Conservation (phyloP, 257 asterid genomes). For the Anisodus acutangulus region DNA sequence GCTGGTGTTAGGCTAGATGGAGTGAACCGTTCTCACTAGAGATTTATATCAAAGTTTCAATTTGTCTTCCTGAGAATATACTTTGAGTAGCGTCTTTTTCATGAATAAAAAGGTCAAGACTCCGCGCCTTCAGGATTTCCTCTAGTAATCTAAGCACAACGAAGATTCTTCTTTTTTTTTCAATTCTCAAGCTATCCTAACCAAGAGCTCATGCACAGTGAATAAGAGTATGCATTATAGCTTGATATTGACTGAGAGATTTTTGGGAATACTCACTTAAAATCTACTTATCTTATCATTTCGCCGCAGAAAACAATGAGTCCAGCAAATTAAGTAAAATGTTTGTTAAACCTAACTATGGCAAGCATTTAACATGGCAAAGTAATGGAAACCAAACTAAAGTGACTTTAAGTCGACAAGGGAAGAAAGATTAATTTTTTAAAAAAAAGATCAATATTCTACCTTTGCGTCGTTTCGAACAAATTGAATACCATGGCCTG, state of each 20-base stretch:
- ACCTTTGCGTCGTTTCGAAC: constrained; percentile 96
- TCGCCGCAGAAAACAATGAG: neutral
- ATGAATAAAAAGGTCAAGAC: neutral
- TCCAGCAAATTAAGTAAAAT: neutral
- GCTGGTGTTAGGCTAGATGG: neutral
- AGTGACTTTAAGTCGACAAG: neutral
- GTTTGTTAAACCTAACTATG: neutral
- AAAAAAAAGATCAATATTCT: neutral
- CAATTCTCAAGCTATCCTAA: neutral
- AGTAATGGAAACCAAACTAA: neutral
- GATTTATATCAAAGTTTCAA: neutral
- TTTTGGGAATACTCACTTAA: neutral
- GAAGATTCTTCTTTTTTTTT: neutral
- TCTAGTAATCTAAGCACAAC: neutral
- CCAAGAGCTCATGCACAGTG: neutral
- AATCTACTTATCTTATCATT: neutral
- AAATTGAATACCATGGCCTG: constrained; percentile 90
- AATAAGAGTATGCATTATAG: neutral
- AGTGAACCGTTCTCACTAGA: neutral
- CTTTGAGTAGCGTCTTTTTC: neutral
- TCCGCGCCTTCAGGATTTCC: neutral
- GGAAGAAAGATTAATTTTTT: too few relatives aligned
- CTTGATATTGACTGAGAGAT: neutral
- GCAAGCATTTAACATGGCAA: neutral
- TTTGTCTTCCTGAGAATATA: neutral